These are phyloP conservation scores for Podospora comata DNA, from an alignment of 495 filamentous ascomycete genomes.

Conservation along the genomic window DNA sequence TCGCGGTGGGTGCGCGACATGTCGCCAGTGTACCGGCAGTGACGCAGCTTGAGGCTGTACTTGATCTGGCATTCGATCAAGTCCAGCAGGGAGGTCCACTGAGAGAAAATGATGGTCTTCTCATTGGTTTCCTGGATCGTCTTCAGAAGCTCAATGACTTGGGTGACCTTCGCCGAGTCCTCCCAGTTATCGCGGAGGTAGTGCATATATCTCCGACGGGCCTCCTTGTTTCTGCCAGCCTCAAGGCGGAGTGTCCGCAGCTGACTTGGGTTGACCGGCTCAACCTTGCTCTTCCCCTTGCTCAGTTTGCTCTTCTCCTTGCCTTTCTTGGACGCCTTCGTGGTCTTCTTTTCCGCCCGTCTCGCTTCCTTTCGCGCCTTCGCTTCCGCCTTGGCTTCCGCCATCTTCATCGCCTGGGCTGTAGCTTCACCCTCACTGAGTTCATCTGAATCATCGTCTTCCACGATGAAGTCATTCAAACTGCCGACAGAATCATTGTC, in stretches of 20 bases:
- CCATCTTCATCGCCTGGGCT: slow-evolving; percentile 10
- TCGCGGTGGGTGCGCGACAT: slow-evolving; percentile 72
- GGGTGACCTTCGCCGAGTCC: slow-evolving; percentile 74
- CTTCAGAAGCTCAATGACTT: slow-evolving; percentile 65
- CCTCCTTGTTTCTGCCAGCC: slow-evolving; percentile 55
- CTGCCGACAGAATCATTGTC: slow-evolving; percentile 11
- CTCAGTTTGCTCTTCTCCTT: slow-evolving; percentile 23
- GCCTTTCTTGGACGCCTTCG: slow-evolving; percentile 25
- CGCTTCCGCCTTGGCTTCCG: slow-evolving; percentile 1
- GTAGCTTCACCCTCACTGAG: slow-evolving; percentile 10
- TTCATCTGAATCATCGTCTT: slow-evolving; percentile 24
- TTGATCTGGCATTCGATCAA: slow-evolving; percentile 84
- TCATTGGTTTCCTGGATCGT: slow-evolving; percentile 45
- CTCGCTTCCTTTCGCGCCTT: slow-evolving; percentile 7
- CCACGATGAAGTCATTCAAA: slow-evolving; percentile 16
- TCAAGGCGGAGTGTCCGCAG: slow-evolving; percentile 48
- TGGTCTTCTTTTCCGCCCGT: slow-evolving; percentile 13
- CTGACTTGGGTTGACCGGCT: slow-evolving; percentile 28
- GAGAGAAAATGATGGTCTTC: slow-evolving; percentile 91
- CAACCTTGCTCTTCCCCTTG: slow-evolving; percentile 27
- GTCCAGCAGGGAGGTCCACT: slow-evolving; percentile 89
- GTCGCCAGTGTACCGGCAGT: slow-evolving; percentile 80
- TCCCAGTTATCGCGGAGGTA: slow-evolving; percentile 70
- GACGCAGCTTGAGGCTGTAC: slow-evolving; percentile 54
- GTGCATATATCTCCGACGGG: slow-evolving; percentile 57